Evolutionary conservation across 495 filamentous ascomycete species (phyloP).

Genomic region (Penicillium mononematosum): DNA sequence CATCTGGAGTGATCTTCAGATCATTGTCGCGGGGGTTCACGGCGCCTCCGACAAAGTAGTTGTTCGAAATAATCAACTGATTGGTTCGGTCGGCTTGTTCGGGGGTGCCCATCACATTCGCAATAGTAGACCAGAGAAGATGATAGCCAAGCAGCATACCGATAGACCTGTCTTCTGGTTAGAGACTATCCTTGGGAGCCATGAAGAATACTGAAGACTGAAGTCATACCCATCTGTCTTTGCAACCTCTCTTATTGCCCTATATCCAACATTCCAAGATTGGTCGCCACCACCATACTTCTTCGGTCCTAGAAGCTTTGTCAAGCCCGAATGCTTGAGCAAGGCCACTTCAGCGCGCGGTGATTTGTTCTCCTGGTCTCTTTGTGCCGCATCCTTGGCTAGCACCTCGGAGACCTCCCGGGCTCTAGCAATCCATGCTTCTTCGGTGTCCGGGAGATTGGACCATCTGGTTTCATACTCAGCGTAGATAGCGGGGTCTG

Average conservation of each 20-base stretch:
- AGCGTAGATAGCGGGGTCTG: constrained; percentile 53
- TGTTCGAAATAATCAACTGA: constrained; percentile 53
- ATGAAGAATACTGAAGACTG: background rate
- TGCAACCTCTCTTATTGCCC: constrained; percentile 57
- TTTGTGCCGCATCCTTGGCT: constrained; percentile 47
- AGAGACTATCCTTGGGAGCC: background rate
- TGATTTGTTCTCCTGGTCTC: constrained; percentile 57
- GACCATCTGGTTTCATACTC: constrained; percentile 48
- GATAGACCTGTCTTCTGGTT: constrained; percentile 35
- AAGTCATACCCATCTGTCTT: constrained; percentile 52
- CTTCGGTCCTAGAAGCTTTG: constrained; percentile 53
- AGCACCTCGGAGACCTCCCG: constrained; percentile 54
- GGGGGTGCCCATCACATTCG: constrained; percentile 53
- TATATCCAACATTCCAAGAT: constrained; percentile 55
- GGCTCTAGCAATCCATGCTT: constrained; percentile 53
- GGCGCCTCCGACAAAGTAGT: constrained; percentile 62
- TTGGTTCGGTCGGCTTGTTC: constrained; percentile 55
- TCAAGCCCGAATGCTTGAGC: constrained; percentile 56
- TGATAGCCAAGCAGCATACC: constrained; percentile 63
- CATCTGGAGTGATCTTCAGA: constrained; percentile 51
- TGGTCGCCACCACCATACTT: constrained; percentile 59
- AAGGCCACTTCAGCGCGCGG: constrained; percentile 55
- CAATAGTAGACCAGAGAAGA: constrained; percentile 58
- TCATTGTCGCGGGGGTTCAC: constrained; percentile 63
- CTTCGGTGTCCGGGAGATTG: constrained; percentile 40